These are phyloP conservation scores for Pichia terricola DNA, from an alignment of 1,139 yeast species.

Conservation along the genomic window DNA sequence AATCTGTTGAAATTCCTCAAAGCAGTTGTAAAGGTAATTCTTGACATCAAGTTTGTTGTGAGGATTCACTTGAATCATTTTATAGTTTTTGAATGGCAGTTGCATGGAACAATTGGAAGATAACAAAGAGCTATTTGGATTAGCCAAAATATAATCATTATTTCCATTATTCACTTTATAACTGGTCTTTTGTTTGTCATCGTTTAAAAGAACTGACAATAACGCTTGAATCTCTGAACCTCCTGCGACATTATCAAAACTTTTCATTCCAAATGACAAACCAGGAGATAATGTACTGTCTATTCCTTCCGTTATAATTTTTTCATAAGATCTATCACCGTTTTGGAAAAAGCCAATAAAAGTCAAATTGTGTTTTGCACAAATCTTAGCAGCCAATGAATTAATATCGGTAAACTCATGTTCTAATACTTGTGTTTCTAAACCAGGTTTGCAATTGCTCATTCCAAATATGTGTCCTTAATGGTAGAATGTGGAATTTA, in stretches of 20 bases:
- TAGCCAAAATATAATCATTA: not conserved
- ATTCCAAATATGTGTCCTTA: too few relatives aligned
- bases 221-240: conserved; percentile 7
- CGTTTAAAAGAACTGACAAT: conserved; percentile 5
- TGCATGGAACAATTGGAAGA: not conserved
- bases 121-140: not conserved
- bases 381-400: conserved; percentile 1
- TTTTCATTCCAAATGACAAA: conserved; percentile 4
- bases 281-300: conserved; percentile 6
- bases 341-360: conserved; percentile 12
- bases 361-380: conserved; percentile 6
- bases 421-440: not conserved
- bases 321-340: conserved; percentile 4
- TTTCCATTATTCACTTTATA: not conserved
- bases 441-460: too few relatives aligned
- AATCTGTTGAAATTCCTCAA: conserved; percentile 38
- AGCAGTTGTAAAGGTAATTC: conserved; percentile 20
- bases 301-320: conserved; percentile 6
- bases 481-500: too few relatives aligned
- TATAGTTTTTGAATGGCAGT: conserved; percentile 1
- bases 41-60: conserved; percentile 16
- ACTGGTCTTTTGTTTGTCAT: not conserved
- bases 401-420: conserved; percentile 3
- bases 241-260: conserved; percentile 2
- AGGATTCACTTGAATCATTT: conserved; percentile 14